phyloP scores from a whole-genome alignment of 2,329 filamentous ascomycete species.

The Chaetoscypha palmicola region DNA sequence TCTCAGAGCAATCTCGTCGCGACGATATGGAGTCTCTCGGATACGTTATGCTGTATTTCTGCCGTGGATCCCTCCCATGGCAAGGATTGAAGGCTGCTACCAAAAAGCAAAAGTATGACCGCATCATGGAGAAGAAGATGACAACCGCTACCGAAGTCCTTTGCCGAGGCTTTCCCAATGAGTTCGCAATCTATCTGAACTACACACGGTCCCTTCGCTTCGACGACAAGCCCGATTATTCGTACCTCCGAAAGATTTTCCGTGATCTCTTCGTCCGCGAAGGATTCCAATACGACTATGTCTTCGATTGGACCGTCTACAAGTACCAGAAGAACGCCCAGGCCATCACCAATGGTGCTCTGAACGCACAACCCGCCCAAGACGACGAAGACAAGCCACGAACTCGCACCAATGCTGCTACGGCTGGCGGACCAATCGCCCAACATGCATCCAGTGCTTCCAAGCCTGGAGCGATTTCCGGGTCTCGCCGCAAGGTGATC shows the following conservation, averaged over 20 bases:
- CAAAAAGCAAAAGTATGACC: conserved; percentile 99
- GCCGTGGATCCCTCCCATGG: conserved; percentile 96
- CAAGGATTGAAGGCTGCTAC: conserved; percentile 97
- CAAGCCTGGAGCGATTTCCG: conserved; percentile 68
- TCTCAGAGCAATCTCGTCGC: conserved; percentile 86
- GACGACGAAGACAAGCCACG: conserved; percentile 73
- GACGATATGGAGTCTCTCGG: conserved; percentile 99
- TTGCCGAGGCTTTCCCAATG: conserved; percentile 97
- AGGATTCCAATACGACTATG: conserved; percentile 99
- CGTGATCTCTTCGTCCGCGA: conserved; percentile 97
- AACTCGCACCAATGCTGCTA: conserved; percentile 58
- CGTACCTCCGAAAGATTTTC: conserved; percentile 99
- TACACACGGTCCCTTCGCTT: conserved; percentile 98
- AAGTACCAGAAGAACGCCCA: conserved; percentile 99
- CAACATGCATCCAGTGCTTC: conserved; percentile 47
- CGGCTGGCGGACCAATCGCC: conserved; percentile 51
- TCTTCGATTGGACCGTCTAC: conserved; percentile 99
- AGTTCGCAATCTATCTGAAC: conserved; percentile 99
- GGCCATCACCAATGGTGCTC: conserved; percentile 79
- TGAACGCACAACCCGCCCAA: conserved; percentile 55
- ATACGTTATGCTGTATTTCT: conserved; percentile 99
- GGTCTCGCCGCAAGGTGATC: conserved; percentile 77
- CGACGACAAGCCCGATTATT: conserved; percentile 99
- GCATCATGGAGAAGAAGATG: conserved; percentile 99
- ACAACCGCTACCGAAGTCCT: conserved; percentile 97